Base-by-base conservation (phyloP, 768 basidiomycete genomes). In the Kwoniella pini region DNA sequence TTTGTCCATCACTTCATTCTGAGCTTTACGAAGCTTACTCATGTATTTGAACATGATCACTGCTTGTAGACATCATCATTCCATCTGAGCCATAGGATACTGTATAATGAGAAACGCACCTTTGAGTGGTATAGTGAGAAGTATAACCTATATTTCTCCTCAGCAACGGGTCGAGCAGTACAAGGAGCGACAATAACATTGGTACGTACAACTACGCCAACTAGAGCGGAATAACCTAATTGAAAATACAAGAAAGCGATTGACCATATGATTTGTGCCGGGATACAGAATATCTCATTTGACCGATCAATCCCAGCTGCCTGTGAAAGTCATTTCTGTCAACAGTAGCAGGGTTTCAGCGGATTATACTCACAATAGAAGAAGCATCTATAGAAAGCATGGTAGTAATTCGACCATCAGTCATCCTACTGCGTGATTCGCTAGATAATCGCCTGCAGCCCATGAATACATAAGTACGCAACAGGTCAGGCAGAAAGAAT, bases 201-300 rank as follows among this genome's bases (percentile, higher is more conserved):
- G 51, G 22, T 26, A 57, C 56, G 54, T 21, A 73, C 69, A 13
- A 50, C 67, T 13, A 71, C 12, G 4, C 65, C 87, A 21, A 88
- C 87, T 10, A 88, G 81, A 0, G 87, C 87, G 0, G 87, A 88
- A 64, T 84, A 85, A 4, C 87, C 87, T n/a, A 89, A 80, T 82
- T 86, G 86, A 61, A 80, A 80, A 24, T 88, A 82, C 40, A 88
- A 80, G 4, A 90, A 81, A 1, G 82, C 86, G 15, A 87, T 78
- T 1, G 84, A 85, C 48, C 87, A 82, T 10, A 82, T 71, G 43
- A 88, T 81, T 82, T 85, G 64, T 10, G 87, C 83, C 6, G 61
- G 61, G 17, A 51, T 49, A 30, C 56, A 55, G 19, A 49, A 30
- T 9, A 31, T 49, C n/a, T 49, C 48, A 17, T 10, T 49, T 30